Base-by-base conservation (phyloP, 2,329 filamentous ascomycete species). In the Davidsoniella virescens region DNA sequence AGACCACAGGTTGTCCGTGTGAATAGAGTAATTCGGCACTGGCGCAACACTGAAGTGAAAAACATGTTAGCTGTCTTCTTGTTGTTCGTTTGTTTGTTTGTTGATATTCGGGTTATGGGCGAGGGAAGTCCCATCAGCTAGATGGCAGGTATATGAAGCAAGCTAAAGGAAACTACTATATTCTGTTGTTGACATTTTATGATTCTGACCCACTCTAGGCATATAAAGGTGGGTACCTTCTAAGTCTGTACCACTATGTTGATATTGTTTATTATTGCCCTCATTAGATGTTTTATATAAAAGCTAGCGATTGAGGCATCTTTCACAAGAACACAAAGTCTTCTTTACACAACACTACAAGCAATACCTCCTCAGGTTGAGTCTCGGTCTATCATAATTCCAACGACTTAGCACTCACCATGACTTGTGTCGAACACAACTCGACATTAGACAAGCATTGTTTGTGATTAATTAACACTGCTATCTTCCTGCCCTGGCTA, bases 11-110 rank as follows among this genome's bases (percentile, higher is more conserved):
- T 79, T 36, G 76, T 68, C 40, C 84, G 75, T 2, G 80, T 85
- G 63, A 88, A 88, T 29, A 88, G 69, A 0, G 84, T 88, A 58
- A 88, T 80, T 52, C 80, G 73, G 60, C 72, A 77, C 26, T 71
- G 72, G 39, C 76, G 59, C 3, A 79, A 64, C 46, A 69, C 67
- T 39, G 59, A 56, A 1, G 76, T 72, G 36, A 67, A 60, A 53
- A 67, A 70, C 77, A 81, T 80, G 40, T 3, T 39, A 6, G 41
- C 7, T 23, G 9, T 5, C 46, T 16, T 43, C 2, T 36, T 12
- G 38, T 47, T 42, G 23, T 33, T 16, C 5, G 2, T 20, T 23
- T 23, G 20, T 23, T 41, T 41, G 39, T 7, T 17, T 43, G 18
- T 18, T 17, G 6, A 14, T 25, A 20, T 43, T 12, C 18, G 2